Percentiles rank a stretch among this genome's conserved stretches.
Conservation (phyloP, 306 rosid species). For the Vigna radiata region DNA sequence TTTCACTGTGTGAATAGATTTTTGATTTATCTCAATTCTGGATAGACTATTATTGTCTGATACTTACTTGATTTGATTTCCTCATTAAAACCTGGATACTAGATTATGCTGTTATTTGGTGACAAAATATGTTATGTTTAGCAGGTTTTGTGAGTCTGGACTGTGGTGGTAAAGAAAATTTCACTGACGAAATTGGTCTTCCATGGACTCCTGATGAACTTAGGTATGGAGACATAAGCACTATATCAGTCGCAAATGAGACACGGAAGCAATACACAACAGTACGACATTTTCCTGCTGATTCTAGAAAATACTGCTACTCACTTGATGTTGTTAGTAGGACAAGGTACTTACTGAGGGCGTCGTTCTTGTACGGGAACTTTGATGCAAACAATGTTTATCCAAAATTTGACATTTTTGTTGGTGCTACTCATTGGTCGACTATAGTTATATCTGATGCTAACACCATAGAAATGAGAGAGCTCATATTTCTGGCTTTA, state of each 20-base stretch:
- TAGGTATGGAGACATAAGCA: conserved; percentile 63
- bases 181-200: conserved; percentile 83
- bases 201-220: conserved; percentile 72
- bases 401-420: conserved; percentile 89
- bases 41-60: not conserved
- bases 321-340: conserved; percentile 74
- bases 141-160: conserved; percentile 93
- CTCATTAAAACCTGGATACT: conserved; percentile 16
- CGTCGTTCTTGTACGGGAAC: conserved; percentile 93
- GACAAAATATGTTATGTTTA: conserved; percentile 38
- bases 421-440: conserved; percentile 94
- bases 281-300: conserved; percentile 84
- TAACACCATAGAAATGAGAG: conserved; percentile 60
- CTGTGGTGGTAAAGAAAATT: conserved; percentile 82
- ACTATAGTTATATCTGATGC: conserved; percentile 94
- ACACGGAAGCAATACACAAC: conserved; percentile 75
- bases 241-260: conserved; percentile 71
- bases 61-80: conserved; percentile 15
- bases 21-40: conserved; percentile 9
- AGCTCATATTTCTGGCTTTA: conserved; percentile 87
- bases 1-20: not conserved
- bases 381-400: conserved; percentile 85
- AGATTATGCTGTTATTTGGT: conserved; percentile 20
- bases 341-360: conserved; percentile 87
- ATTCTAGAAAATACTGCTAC: conserved; percentile 92